Percentiles rank a stretch among this genome's conserved stretches.
phyloP scores from a whole-genome alignment of 73 alveolate species.

The Paramecium bursaria region DNA sequence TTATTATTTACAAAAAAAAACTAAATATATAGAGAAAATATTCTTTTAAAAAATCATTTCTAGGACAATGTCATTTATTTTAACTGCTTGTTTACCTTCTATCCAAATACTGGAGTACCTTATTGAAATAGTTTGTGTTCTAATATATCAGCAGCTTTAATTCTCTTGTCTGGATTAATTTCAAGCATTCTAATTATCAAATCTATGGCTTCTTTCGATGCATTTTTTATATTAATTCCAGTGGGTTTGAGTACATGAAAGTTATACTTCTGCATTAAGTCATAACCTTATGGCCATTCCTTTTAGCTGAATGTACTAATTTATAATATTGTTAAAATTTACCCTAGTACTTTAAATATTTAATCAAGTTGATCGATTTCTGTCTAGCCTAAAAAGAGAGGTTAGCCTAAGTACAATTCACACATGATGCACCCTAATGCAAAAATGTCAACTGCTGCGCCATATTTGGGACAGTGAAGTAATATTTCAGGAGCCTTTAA shows the following conservation, averaged over 20 bases:
- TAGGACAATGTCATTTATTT: too few species aligned
- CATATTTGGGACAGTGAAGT: conserved; percentile 88
- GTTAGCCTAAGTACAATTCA: conserved; percentile 93
- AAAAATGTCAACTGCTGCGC: conserved; percentile 93
- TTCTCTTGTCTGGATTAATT: conserved; percentile 68
- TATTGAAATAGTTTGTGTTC: conserved; percentile 56
- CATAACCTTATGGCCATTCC: conserved; percentile 89
- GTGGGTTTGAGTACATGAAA: conserved; percentile 74
- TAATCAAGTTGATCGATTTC: conserved; percentile 92
- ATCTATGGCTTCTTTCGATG: conserved; percentile 67
- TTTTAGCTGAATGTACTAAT: conserved; percentile 75
- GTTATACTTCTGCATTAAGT: conserved; percentile 78
- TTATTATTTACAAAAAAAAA: too few species aligned
- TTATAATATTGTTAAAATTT: background rate
- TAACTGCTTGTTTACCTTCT: too few species aligned
- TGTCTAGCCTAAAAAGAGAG: conserved; percentile 95
- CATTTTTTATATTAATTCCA: conserved; percentile 73
- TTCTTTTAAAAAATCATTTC: too few species aligned
- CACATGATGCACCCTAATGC: conserved; percentile 98
- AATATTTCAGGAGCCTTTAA: conserved; percentile 94
- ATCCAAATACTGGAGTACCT: conserved; percentile 37
- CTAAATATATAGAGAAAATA: too few species aligned
- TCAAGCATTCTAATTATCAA: conserved; percentile 49
- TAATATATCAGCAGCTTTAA: conserved; percentile 68
- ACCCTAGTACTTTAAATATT: conserved; percentile 71